Evolutionary conservation across 176 grass and related monocot species (phyloP).

Genomic region (Oryza punctata): DNA sequence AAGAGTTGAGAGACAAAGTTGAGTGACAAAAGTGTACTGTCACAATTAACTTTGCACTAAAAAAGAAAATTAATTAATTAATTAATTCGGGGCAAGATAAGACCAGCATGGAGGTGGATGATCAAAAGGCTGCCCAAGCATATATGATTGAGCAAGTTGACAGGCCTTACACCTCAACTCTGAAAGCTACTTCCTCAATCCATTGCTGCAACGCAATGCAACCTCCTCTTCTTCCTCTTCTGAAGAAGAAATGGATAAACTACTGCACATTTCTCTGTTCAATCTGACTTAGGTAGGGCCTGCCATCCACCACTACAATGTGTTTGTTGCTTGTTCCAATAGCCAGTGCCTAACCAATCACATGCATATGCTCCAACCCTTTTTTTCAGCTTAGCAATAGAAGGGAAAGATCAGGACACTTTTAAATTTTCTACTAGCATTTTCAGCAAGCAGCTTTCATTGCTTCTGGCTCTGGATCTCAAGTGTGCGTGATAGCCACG

Average conservation of each 20-base stretch:
- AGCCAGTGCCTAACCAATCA: conserved; percentile 15
- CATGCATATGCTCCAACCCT: not conserved
- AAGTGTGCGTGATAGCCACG: conserved; percentile 24
- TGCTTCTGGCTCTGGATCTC: not conserved
- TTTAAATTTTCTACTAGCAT: conserved; percentile 20
- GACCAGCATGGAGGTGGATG: conserved; percentile 4
- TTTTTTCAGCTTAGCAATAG: conserved; percentile 17
- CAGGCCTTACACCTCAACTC: not conserved
- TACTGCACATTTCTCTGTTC: not conserved
- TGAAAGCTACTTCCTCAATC: conserved; percentile 27
- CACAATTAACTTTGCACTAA: not conserved
- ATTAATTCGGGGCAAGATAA: conserved; percentile 8
- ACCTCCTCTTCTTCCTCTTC: not conserved
- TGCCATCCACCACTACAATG: conserved; percentile 23
- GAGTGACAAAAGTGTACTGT: not conserved
- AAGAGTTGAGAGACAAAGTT: conserved; percentile 1
- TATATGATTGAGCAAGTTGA: conserved; percentile 13
- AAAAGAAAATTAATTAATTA: not conserved
- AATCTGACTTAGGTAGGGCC: conserved; percentile 11
- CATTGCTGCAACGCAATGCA: not conserved
- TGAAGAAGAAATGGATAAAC: conserved; percentile 36
- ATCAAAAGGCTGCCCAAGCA: conserved; percentile 24
- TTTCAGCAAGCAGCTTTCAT: conserved; percentile 10
- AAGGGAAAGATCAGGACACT: conserved; percentile 20
- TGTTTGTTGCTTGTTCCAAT: not conserved